phyloP scores from a whole-genome alignment of 331 rosid species.

The Arachis monticola region DNA sequence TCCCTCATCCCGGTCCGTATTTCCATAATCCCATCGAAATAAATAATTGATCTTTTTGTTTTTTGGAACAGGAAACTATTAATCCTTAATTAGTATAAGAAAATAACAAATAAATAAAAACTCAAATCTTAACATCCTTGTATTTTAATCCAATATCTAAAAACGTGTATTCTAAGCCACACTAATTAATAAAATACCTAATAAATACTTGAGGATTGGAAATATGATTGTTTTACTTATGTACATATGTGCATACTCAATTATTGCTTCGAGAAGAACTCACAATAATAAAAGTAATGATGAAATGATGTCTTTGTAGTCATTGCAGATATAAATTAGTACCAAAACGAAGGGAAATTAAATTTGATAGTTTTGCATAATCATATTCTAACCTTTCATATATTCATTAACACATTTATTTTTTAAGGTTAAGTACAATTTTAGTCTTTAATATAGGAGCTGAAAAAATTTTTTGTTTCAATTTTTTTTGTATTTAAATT shows the following conservation, averaged over 20 bases:
- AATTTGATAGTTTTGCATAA: background rate
- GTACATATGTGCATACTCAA: background rate
- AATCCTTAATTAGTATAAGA: no score
- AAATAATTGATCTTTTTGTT: background rate
- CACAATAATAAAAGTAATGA: background rate
- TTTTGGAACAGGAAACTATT: no score
- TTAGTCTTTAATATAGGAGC: no score
- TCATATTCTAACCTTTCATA: no score
- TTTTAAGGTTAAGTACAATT: no score
- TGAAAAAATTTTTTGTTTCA: no score
- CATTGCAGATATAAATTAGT: background rate
- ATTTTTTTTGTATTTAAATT: no score
- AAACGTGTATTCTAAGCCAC: slow-evolving; percentile 30
- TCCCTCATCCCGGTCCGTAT: no score
- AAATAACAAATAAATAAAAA: background rate
- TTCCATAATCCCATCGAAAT: no score
- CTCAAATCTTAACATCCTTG: slow-evolving; percentile 17
- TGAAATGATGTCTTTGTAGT: background rate
- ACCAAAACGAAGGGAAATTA: background rate
- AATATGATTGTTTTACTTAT: background rate
- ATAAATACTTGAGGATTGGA: background rate
- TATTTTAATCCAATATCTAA: background rate
- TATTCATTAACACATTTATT: no score
- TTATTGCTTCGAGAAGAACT: background rate
- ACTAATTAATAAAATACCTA: background rate